These are phyloP conservation scores for Nitzschia sp. DNA, from an alignment of 108 stramenopile species.

Conservation along the genomic window DNA sequence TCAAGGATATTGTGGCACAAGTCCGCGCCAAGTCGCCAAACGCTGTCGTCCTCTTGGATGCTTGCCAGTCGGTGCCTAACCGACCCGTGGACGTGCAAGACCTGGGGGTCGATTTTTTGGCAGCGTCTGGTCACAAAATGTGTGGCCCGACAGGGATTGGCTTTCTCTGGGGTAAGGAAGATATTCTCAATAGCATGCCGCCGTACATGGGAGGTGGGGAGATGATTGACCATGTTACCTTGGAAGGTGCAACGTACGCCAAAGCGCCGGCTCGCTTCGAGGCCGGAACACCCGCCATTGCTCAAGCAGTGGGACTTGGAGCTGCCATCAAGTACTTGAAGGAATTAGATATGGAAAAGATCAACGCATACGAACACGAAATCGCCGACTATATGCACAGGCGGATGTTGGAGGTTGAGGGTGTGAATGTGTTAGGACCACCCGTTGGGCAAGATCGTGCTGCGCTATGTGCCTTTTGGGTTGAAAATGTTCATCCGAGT, in stretches of 20 bases:
- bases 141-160: slow-evolving; percentile 98
- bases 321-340: slow-evolving; percentile 88
- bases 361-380: slow-evolving; percentile 86
- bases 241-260: slow-evolving; percentile 88
- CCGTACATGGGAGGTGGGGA: slow-evolving; percentile 95
- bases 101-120: slow-evolving; percentile 93
- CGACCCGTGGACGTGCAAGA: slow-evolving; percentile 87
- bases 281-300: slow-evolving; percentile 96
- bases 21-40: slow-evolving; percentile 71
- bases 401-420: slow-evolving; percentile 67
- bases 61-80: slow-evolving; percentile 95
- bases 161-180: slow-evolving; percentile 87
- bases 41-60: slow-evolving; percentile 87
- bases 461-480: slow-evolving; percentile 87
- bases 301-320: slow-evolving; percentile 92
- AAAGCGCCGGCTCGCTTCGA: slow-evolving; percentile 91
- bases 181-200: slow-evolving; percentile 81
- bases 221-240: slow-evolving; percentile 93
- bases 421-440: slow-evolving; percentile 84
- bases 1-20: slow-evolving; percentile 72
- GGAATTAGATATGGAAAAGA: slow-evolving; percentile 82
- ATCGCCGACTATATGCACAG: slow-evolving; percentile 78
- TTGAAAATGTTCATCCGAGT: slow-evolving; percentile 85
- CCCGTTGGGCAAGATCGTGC: slow-evolving; percentile 60
- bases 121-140: slow-evolving; percentile 97